Base-by-base conservation (phyloP, 805 yeast genomes). In the Candida adriatica region DNA sequence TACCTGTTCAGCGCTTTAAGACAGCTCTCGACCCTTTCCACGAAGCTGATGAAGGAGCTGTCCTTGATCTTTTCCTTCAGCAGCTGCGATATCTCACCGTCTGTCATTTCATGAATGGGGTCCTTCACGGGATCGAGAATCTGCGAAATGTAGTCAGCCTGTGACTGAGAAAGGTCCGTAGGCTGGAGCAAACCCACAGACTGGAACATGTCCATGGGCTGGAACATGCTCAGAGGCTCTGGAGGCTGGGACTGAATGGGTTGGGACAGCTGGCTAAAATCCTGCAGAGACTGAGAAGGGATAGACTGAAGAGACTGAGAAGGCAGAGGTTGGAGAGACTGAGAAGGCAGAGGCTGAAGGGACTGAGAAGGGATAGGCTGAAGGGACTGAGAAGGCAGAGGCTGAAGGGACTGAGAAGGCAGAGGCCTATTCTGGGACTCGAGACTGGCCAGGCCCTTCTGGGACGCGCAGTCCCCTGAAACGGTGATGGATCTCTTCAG, bases 41-140 rank as follows among this genome's bases (percentile, higher is more conserved):
- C 53, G 35, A 48, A 48, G n/a, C 34, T 37, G 11, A 50, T 41
- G 22, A 50, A 50, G 4, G 35, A 32, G 18, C 29, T 24, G 31
- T 48, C 53, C 22, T 45, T 45, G n/a, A 50, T 39, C 28, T 42
- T 45, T 16, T 39, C 41, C 15, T 29, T 41, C 21, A 50, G 23
- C 18, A 43, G 16, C 4, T 22, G 18, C 19, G 37, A 34, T 6
- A 50, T 35, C 25, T 50, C 43, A 1, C 32, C 33, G 37, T 48
- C 51, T 11, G 33, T 27, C 36, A 47, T 31, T 16, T 34, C 16
- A 9, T 31, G 17, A 22, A 37, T n/a, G n/a, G n/a, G n/a, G 11
- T 18, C 33, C 21, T 17, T 26, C 11, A 8, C 18, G 6, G 37
- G 37, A 21, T 40, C 42, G 22, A 46, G 26, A 9, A 46, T 33